Conservation (phyloP, 1,284 basidiomycete genomes). For the Fomitopsis pinicola region DNA sequence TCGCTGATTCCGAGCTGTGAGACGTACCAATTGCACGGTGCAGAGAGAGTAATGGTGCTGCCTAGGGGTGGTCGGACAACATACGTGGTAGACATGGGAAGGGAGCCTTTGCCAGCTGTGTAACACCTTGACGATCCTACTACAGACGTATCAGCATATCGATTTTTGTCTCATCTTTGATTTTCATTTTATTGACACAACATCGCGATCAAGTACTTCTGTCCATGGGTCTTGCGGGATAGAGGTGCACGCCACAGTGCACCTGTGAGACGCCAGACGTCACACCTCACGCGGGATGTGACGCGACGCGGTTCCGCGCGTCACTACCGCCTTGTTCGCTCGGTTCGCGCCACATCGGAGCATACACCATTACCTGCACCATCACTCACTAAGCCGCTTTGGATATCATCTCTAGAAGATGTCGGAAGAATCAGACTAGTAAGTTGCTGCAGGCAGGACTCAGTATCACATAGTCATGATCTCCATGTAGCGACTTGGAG, state of each 20-base stretch:
- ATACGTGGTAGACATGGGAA: slow-evolving; percentile 70
- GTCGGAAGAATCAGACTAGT: slow-evolving; percentile 22
- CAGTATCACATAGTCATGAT: not conserved
- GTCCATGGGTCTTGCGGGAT: no score
- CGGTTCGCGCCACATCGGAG: not conserved
- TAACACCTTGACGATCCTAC: not conserved
- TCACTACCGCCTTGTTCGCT: not conserved
- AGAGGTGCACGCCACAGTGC: not conserved
- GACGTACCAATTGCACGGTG: slow-evolving; percentile 73
- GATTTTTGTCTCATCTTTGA: not conserved
- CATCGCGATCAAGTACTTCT: not conserved
- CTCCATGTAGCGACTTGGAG: slow-evolving; percentile 54
- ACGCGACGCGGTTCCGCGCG: slow-evolving; percentile 3
- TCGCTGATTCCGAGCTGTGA: slow-evolving; percentile 60
- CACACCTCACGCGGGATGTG: not conserved
- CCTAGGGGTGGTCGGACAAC: slow-evolving; percentile 77
- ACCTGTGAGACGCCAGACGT: slow-evolving; percentile 7
- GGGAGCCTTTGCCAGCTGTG: slow-evolving; percentile 1
- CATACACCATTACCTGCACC: not conserved
- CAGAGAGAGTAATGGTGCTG: slow-evolving; percentile 67
- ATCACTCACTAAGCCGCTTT: not conserved
- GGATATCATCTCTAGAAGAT: slow-evolving; percentile 1
- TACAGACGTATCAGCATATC: not conserved
- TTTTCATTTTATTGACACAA: not conserved
- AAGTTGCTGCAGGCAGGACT: not conserved